A percentile compares a stretch with the other conserved stretches of the same genome.
Evolutionary conservation across 1,284 basidiomycete genomes (phyloP).

Genomic region (Megacollybia platyphylla): DNA sequence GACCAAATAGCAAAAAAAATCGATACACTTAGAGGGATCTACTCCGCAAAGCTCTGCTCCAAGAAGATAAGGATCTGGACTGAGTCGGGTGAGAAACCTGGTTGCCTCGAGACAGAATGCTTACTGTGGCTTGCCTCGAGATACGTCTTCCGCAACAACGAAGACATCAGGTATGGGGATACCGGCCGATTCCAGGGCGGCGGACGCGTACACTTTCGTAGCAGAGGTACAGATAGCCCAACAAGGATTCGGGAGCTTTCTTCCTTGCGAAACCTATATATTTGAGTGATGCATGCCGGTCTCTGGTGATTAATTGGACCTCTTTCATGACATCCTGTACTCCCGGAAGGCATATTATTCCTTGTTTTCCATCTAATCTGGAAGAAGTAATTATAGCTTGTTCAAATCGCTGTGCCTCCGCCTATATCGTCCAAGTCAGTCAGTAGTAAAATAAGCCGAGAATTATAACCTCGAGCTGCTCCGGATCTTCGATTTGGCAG

Average conservation of each 20-base stretch:
- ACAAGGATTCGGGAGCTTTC: constrained; percentile 34
- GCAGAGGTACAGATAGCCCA: constrained; percentile 66
- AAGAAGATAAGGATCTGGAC: constrained; percentile 79
- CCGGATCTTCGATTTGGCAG: constrained; percentile 59
- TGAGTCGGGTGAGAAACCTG: constrained; percentile 12
- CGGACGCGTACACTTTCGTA: constrained; percentile 42
- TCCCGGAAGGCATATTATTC: constrained; percentile 55
- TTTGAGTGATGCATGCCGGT: not conserved
- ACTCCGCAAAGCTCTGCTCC: constrained; percentile 55
- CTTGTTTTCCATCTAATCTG: constrained; percentile 33
- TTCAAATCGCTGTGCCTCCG: constrained; percentile 57
- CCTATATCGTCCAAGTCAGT: constrained; percentile 19
- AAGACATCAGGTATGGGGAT: constrained; percentile 52
- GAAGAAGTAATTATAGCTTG: constrained; percentile 49
- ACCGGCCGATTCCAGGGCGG: constrained; percentile 37
- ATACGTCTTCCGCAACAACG: constrained; percentile 71
- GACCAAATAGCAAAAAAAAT: constrained; percentile 1
- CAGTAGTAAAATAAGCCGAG: not conserved
- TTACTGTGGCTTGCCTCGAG: constrained; percentile 68
- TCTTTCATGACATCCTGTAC: constrained; percentile 38
- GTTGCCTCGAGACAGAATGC: constrained; percentile 9
- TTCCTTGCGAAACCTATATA: constrained; percentile 28
- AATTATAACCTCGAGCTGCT: constrained; percentile 46
- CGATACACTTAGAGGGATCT: constrained; percentile 41
- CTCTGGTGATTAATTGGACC: constrained; percentile 18